A percentile compares a stretch with the other conserved stretches of the same genome.
Evolutionary conservation across 495 filamentous ascomycete genomes (phyloP).

Genomic region (Mycothermus thermophilus): DNA sequence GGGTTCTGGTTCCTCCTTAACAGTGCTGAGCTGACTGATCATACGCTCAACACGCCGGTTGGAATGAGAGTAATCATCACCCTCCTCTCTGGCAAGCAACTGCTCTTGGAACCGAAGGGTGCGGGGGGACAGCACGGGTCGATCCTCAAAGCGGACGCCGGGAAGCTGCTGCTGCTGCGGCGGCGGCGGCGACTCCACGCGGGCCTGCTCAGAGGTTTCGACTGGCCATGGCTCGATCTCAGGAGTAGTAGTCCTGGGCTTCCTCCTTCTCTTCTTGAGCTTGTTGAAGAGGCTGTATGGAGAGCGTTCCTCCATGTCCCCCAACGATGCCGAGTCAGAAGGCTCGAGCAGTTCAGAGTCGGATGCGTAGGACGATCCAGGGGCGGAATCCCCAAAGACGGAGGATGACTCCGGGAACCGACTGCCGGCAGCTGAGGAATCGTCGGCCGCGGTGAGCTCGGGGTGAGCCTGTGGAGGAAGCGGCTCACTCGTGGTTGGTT

Average conservation of each 20-base stretch:
- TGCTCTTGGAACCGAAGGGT: no score
- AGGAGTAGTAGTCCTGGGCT: slow-evolving; percentile 7
- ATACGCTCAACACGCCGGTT: slow-evolving; percentile 9
- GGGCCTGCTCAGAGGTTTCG: slow-evolving; percentile 6
- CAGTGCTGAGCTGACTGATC: slow-evolving; percentile 17
- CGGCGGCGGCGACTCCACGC: no score
- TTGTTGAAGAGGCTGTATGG: slow-evolving; percentile 17
- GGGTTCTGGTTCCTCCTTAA: slow-evolving; percentile 16
- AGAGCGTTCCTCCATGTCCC: slow-evolving; percentile 3
- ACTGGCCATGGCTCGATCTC: slow-evolving; percentile 13
- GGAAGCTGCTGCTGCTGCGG: no score
- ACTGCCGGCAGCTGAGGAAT: neutral
- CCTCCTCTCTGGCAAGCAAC: neutral
- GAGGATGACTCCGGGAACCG: neutral
- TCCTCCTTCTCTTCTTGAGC: slow-evolving; percentile 16
- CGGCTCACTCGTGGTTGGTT: slow-evolving; percentile 1
- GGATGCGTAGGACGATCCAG: no score
- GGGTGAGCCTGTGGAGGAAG: neutral
- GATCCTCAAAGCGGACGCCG: no score
- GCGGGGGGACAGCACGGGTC: no score
- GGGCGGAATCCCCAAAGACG: no score
- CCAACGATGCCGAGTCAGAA: slow-evolving; percentile 1
- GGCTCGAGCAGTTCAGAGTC: neutral
- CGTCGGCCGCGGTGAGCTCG: neutral
- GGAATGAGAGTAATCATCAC: slow-evolving; percentile 7